phyloP scores from a whole-genome alignment of 768 basidiomycete species.

The Clavulina sp. region DNA sequence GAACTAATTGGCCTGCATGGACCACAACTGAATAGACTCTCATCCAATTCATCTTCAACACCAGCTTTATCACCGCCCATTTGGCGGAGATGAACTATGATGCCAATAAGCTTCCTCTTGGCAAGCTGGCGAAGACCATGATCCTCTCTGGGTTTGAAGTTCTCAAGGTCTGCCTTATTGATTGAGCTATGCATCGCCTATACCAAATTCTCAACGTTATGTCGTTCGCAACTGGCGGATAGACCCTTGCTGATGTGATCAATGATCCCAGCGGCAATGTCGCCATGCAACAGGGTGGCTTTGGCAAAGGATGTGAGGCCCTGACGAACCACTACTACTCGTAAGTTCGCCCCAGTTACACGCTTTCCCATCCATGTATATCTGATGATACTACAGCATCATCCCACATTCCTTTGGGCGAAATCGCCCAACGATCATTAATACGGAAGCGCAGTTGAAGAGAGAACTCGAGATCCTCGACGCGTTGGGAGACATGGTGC shows the following conservation, averaged over 20 bases:
- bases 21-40: slow-evolving; percentile 2
- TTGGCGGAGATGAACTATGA: slow-evolving; percentile 50
- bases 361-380: neutral
- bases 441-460: slow-evolving; percentile 23
- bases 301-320: slow-evolving; percentile 23
- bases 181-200: neutral
- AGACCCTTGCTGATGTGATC: slow-evolving; percentile 37
- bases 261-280: slow-evolving; percentile 26
- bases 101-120: slow-evolving; percentile 44
- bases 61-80: slow-evolving; percentile 35
- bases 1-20: neutral
- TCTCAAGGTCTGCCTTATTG: slow-evolving; percentile 26
- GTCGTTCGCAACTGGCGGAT: slow-evolving; percentile 1
- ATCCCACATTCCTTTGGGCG: slow-evolving; percentile 48
- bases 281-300: slow-evolving; percentile 24
- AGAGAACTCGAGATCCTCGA: slow-evolving; percentile 47
- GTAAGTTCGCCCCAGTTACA: slow-evolving; percentile 18
- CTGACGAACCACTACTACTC: slow-evolving; percentile 41
- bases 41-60: slow-evolving; percentile 13
- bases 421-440: slow-evolving; percentile 29
- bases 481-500: slow-evolving; percentile 45
- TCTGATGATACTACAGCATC: slow-evolving; percentile 21
- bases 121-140: slow-evolving; percentile 44
- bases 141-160: slow-evolving; percentile 42
- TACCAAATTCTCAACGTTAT: neutral